phyloP scores from a whole-genome alignment of 148 eudicot species.

The Dianthus caryophyllus region DNA sequence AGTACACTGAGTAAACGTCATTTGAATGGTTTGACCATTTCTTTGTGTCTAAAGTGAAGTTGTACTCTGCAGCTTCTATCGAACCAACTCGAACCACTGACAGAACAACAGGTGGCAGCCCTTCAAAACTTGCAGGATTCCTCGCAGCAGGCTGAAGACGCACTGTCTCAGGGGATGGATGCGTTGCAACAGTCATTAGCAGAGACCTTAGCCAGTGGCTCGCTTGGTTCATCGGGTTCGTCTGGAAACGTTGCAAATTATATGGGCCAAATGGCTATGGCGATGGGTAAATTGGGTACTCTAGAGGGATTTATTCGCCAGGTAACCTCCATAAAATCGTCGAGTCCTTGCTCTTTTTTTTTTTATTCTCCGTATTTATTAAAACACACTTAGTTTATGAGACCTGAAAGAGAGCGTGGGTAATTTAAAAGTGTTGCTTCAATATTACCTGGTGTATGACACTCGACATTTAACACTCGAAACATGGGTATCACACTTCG shows the following conservation, averaged over 20 bases:
- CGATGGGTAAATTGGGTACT: constrained; percentile 59
- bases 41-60: constrained; percentile 20
- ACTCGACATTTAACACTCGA: no score
- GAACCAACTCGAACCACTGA: constrained; percentile 46
- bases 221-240: constrained; percentile 47
- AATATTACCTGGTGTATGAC: no score
- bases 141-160: constrained; percentile 57
- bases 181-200: constrained; percentile 52
- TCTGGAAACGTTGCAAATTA: constrained; percentile 55
- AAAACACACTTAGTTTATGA: background rate
- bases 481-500: no score
- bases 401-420: no score
- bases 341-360: background rate
- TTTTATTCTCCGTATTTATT: no score
- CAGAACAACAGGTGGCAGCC: constrained; percentile 43
- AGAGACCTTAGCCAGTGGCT: constrained; percentile 47
- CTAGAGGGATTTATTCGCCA: constrained; percentile 56
- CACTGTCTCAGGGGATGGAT: constrained; percentile 54
- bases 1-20: background rate
- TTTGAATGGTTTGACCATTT: background rate
- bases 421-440: no score
- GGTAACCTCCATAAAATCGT: constrained; percentile 22
- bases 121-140: constrained; percentile 46
- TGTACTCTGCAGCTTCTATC: constrained; percentile 41
- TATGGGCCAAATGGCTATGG: constrained; percentile 64